Evolutionary conservation across 768 basidiomycete species (phyloP).

Genomic region (Termitomyces sp.): DNA sequence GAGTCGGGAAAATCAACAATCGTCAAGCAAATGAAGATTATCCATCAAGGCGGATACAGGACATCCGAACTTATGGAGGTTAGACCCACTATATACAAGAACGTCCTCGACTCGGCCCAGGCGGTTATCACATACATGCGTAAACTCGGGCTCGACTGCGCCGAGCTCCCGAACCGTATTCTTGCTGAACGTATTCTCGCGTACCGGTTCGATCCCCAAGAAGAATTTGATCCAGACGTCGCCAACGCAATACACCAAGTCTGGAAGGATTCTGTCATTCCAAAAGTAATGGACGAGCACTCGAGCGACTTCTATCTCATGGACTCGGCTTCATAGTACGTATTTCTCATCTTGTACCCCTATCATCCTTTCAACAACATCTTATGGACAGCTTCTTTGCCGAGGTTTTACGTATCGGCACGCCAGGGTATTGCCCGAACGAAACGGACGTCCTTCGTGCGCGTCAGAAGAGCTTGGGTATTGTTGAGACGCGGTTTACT

Average conservation of each 20-base stretch:
- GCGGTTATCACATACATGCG: slow-evolving; percentile 73
- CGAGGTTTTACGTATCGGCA: slow-evolving; percentile 79
- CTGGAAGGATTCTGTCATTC: slow-evolving; percentile 66
- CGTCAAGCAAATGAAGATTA: slow-evolving; percentile 94
- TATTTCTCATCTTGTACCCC: slow-evolving; percentile 11
- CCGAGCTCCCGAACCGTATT: slow-evolving; percentile 52
- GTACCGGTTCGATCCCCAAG: slow-evolving; percentile 39
- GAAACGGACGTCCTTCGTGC: slow-evolving; percentile 85
- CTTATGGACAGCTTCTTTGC: slow-evolving; percentile 66
- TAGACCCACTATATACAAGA: slow-evolving; percentile 66
- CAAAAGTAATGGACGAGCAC: slow-evolving; percentile 11
- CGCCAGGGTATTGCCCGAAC: slow-evolving; percentile 76
- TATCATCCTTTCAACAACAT: background rate
- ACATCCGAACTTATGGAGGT: slow-evolving; percentile 64
- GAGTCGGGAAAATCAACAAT: slow-evolving; percentile 96
- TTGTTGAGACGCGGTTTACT: slow-evolving; percentile 80
- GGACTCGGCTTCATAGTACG: slow-evolving; percentile 50
- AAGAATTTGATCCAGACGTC: slow-evolving; percentile 51
- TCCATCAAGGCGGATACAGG: slow-evolving; percentile 80
- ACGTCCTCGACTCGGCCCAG: slow-evolving; percentile 80
- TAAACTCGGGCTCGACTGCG: slow-evolving; percentile 70
- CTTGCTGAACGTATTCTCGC: slow-evolving; percentile 60
- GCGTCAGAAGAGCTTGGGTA: slow-evolving; percentile 86
- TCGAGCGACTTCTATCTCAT: slow-evolving; percentile 2
- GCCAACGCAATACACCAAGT: slow-evolving; percentile 64